A percentile compares a stretch with the other conserved stretches of the same genome.
phyloP scores from a whole-genome alignment of 805 yeast genomes.

The Candida taoyuanica region DNA sequence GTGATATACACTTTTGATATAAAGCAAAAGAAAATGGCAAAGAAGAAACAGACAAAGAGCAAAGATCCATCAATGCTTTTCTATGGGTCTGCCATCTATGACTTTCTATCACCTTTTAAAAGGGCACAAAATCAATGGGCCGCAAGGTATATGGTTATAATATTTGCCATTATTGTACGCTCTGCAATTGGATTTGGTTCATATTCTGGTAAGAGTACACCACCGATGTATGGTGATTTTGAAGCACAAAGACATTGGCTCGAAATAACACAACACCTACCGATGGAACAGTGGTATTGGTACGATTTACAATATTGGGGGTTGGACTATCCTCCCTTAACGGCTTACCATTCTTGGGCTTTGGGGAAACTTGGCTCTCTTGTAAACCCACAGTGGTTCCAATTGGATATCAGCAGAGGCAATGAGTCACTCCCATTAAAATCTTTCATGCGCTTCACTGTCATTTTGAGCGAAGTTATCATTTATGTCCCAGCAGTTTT shows the following conservation, averaged over 20 bases:
- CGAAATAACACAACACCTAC: constrained; percentile 78
- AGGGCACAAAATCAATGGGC: constrained; percentile 89
- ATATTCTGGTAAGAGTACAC: constrained; percentile 65
- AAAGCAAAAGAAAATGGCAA: neutral
- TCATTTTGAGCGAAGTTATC: constrained; percentile 66
- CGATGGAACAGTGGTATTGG: constrained; percentile 78
- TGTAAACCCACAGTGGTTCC: constrained; percentile 72
- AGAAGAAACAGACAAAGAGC: constrained; percentile 1
- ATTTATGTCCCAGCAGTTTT: constrained; percentile 79
- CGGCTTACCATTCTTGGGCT: constrained; percentile 87
- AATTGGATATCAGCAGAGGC: constrained; percentile 69
- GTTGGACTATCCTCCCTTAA: constrained; percentile 92
- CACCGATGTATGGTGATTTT: constrained; percentile 91
- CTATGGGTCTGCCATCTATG: constrained; percentile 66
- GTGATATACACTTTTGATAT: neutral
- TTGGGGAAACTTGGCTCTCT: constrained; percentile 68
- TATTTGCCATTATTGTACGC: constrained; percentile 71
- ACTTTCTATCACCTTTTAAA: constrained; percentile 71
- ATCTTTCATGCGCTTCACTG: constrained; percentile 81
- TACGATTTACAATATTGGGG: constrained; percentile 95
- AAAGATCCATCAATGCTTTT: constrained; percentile 32
- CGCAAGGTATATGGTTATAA: constrained; percentile 68
- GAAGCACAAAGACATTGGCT: constrained; percentile 99
- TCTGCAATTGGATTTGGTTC: constrained; percentile 87
- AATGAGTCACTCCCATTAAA: constrained; percentile 62